These are phyloP conservation scores for Simplicillium sp. DNA, from an alignment of 2,329 filamentous ascomycete genomes.

Conservation along the genomic window DNA sequence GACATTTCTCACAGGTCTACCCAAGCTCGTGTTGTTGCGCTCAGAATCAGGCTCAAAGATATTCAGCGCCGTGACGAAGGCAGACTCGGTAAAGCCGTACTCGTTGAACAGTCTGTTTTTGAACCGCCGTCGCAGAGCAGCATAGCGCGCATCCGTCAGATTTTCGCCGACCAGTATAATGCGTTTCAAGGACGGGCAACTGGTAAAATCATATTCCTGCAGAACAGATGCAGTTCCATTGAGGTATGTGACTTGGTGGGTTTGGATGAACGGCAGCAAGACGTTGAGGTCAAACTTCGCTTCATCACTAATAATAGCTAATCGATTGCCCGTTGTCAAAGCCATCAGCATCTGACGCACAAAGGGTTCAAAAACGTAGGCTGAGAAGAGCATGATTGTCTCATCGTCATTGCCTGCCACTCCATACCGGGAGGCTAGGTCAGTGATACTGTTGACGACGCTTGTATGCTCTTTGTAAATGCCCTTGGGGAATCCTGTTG, in stretches of 20 bases:
- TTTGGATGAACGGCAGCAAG: constrained; percentile 2
- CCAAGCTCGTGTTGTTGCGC: not conserved
- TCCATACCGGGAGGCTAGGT: constrained; percentile 1
- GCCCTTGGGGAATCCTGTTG: constrained; percentile 38
- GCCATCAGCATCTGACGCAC: too few species aligned
- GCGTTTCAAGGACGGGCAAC: constrained; percentile 1
- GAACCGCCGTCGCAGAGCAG: constrained; percentile 1
- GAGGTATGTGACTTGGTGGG: constrained; percentile 2
- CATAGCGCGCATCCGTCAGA: constrained; percentile 1
- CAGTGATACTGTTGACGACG: constrained; percentile 4
- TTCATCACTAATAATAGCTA: not conserved
- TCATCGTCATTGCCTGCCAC: constrained; percentile 2
- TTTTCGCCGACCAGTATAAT: not conserved
- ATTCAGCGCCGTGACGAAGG: not conserved
- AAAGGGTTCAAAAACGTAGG: not conserved
- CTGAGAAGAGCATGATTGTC: constrained; percentile 4
- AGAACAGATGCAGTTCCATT: constrained; percentile 2
- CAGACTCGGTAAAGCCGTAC: constrained; percentile 1
- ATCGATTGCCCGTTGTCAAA: not conserved
- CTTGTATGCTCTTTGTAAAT: constrained; percentile 16
- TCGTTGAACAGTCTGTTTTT: not conserved
- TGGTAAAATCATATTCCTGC: constrained; percentile 3
- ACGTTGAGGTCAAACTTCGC: constrained; percentile 1
- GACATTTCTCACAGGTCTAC: not conserved
- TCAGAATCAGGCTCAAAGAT: not conserved